Conservation (phyloP, 2,329 filamentous ascomycete genomes). For the Fusarium decemcellulare region DNA sequence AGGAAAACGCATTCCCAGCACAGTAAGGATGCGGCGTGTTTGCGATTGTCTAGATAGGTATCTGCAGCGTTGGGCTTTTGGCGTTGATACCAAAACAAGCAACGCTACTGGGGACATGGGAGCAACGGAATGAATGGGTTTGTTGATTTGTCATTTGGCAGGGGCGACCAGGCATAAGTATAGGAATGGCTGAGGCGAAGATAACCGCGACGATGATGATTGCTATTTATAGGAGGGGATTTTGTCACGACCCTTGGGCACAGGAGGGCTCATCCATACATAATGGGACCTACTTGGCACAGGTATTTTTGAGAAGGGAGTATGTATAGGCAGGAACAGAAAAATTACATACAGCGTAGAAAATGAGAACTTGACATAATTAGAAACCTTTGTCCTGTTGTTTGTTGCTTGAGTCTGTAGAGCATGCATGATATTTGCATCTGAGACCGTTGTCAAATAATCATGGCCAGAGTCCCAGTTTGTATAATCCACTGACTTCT, state of each 20-base stretch:
- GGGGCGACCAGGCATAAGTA: constrained; percentile 1
- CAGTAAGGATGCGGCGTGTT: constrained; percentile 13
- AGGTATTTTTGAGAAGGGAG: constrained; percentile 10
- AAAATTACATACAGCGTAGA: constrained; percentile 11
- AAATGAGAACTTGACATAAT: constrained; percentile 17
- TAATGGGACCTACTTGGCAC: constrained; percentile 8
- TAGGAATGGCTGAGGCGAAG: constrained; percentile 4
- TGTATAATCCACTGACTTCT: no score
- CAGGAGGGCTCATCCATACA: constrained; percentile 12
- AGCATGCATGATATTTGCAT: no score
- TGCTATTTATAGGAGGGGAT: constrained; percentile 3
- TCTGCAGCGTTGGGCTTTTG: constrained; percentile 3
- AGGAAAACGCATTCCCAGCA: constrained; percentile 30
- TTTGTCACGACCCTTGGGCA: constrained; percentile 9
- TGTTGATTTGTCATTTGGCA: constrained; percentile 23
- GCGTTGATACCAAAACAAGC: background rate
- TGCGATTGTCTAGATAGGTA: constrained; percentile 3
- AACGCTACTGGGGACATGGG: constrained; percentile 9
- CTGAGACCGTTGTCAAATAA: no score
- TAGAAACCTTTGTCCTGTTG: background rate
- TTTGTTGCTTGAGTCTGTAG: no score
- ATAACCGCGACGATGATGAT: constrained; percentile 2
- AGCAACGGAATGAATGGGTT: constrained; percentile 19
- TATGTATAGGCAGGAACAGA: constrained; percentile 13
- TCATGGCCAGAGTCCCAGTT: no score